Evolutionary conservation across 495 filamentous ascomycete species (phyloP), one percentile per base, ranked within the genome.

Genomic region (Neurospora terricola): DNA sequence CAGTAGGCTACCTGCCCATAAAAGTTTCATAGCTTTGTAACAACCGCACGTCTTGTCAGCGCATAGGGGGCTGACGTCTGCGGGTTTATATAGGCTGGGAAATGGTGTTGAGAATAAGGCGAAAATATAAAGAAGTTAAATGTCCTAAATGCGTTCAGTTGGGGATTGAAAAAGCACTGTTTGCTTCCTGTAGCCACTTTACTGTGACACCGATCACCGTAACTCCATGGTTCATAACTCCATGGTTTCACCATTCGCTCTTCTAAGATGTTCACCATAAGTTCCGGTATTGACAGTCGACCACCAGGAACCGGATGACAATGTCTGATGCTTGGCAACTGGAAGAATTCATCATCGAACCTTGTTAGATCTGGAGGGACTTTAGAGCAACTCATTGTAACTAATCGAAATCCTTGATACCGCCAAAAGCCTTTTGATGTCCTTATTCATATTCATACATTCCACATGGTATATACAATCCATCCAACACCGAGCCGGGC

Each of bases 1-100:
- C 79, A 79, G 78, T 88, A 77, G 84, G 71, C 72, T 48, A 66
- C 43, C 34, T 66, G 14, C 23, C 54, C 54, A 62, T 62, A 30
- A 62, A 16, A 34, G 23, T 30, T 30, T 62, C 23, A 62, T 62
- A 62, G 54, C 54, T 62, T 62, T 30, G 23, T 30, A 30, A 62
- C 14, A 62, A 8, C 54, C 54, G 54, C 54, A 62, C 54, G 48
- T 59, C 48, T 7, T 59, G 23, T 59, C 48, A 59, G 48, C 48
- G 48, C 48, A 59, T 59, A 59, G 48, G 48, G 45, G 23, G 48
- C 48, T 30, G 48, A 59, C 21, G 23, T 59, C 48, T 59, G 48
- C 23, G 48, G 48, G 23, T 30, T 62, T 62, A 34, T 62, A 62
- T 62, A 62, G 54, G 54, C 54, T 62, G 23, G 54, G 54, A 62